A percentile compares a stretch with the other conserved stretches of the same genome.
These are phyloP conservation scores for Schizonepeta tenuifolia DNA, from an alignment of 257 asterid species.

Conservation along the genomic window DNA sequence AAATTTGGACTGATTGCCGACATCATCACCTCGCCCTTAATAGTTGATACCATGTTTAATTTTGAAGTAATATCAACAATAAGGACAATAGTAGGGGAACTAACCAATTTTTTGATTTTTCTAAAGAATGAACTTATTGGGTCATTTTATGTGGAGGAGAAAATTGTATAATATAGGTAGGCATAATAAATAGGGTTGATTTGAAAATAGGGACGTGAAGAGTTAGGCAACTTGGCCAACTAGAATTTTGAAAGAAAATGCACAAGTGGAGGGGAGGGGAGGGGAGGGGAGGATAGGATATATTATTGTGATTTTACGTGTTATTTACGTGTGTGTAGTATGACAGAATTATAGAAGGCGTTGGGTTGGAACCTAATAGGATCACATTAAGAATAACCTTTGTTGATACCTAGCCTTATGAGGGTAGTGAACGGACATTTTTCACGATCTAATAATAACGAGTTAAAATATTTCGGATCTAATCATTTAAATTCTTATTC, in stretches of 20 bases:
- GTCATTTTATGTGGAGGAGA: neutral
- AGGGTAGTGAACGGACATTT: neutral
- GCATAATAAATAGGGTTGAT: neutral
- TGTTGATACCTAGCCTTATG: neutral
- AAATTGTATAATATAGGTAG: no score
- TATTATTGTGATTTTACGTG: slow-evolving; percentile 29
- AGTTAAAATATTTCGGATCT: no score
- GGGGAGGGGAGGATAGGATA: neutral
- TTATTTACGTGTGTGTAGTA: slow-evolving; percentile 4
- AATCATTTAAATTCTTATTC: no score
- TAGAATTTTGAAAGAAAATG: neutral
- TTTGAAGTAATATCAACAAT: neutral
- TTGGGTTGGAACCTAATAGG: neutral
- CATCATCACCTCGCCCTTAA: no score
- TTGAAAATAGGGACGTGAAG: neutral
- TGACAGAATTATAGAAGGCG: neutral
- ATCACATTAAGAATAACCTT: neutral
- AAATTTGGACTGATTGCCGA: no score
- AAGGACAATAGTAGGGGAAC: neutral
- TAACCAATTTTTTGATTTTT: no score
- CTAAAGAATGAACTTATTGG: no score
- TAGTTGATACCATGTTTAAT: neutral
- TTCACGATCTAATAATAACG: no score
- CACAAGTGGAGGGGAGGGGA: slow-evolving; percentile 33
- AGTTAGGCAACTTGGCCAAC: slow-evolving; percentile 37